Percentiles rank a stretch among this genome's conserved stretches.
These are phyloP conservation scores for Pelargonium cotyledonis DNA, from an alignment of 441 rosid genomes.

Conservation along the genomic window DNA sequence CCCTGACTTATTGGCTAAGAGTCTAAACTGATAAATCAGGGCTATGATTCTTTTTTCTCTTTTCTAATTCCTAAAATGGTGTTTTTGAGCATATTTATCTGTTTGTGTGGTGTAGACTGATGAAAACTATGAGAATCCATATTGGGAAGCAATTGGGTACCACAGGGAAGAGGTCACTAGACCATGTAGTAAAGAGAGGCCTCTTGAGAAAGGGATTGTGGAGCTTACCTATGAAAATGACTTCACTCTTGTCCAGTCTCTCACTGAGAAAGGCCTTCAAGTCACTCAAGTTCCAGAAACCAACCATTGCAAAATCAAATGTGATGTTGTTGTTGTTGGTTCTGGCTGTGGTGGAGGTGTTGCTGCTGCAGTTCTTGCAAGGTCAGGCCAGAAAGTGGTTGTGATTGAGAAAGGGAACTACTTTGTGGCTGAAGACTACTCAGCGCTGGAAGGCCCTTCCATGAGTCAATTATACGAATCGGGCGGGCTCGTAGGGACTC, in stretches of 20 bases:
- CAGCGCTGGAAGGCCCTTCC: conserved; percentile 64
- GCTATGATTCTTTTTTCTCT: too few species aligned
- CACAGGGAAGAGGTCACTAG: not conserved
- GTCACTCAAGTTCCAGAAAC: conserved; percentile 25
- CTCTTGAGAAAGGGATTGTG: conserved; percentile 50
- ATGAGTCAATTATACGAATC: conserved; percentile 43
- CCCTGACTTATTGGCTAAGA: too few species aligned
- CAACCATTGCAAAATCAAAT: conserved; percentile 42
- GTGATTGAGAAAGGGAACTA: conserved; percentile 84
- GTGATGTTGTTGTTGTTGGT: conserved; percentile 70
- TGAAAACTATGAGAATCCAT: conserved; percentile 12
- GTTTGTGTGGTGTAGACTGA: not conserved
- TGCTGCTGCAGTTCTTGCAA: conserved; percentile 74
- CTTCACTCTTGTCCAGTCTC: conserved; percentile 39
- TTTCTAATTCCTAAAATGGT: too few species aligned
- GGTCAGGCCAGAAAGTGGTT: conserved; percentile 63
- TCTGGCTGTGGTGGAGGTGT: conserved; percentile 97
- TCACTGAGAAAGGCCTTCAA: conserved; percentile 53
- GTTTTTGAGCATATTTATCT: too few species aligned
- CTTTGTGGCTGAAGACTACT: conserved; percentile 45
- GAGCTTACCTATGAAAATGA: conserved; percentile 53
- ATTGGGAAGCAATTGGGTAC: conserved; percentile 26
- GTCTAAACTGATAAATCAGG: too few species aligned
- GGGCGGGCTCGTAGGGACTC: conserved; percentile 38
- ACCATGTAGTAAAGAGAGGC: conserved; percentile 5